phyloP scores from a whole-genome alignment of 371 early-diverging fungal genomes.

The Mortierella sp. region DNA sequence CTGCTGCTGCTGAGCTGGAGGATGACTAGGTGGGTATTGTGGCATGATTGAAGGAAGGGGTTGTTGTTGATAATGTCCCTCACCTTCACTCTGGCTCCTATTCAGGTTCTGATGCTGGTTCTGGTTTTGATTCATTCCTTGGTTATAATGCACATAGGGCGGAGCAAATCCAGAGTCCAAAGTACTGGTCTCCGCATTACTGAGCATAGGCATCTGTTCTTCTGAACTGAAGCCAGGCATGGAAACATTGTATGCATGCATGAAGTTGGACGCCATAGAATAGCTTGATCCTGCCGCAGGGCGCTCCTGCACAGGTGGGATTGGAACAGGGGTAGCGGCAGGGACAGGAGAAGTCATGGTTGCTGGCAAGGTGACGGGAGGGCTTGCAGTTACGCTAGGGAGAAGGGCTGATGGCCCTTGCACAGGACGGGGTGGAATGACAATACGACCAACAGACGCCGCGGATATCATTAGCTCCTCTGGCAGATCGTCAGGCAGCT shows the following conservation, averaged over 20 bases:
- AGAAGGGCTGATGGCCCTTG: conserved; percentile 27
- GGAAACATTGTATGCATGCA: conserved; percentile 10
- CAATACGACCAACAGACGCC: conserved; percentile 30
- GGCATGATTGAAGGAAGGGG: too few relatives aligned
- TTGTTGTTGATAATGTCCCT: neutral
- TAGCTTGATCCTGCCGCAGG: neutral
- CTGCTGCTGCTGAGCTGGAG: conserved; percentile 3
- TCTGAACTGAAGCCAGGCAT: neutral
- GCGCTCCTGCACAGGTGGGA: neutral
- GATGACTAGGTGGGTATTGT: too few relatives aligned
- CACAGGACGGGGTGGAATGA: conserved; percentile 27
- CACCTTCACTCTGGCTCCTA: neutral
- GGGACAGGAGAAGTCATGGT: neutral
- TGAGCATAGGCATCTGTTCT: neutral
- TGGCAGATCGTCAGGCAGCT: conserved; percentile 36
- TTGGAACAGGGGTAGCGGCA: neutral
- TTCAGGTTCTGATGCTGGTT: conserved; percentile 9
- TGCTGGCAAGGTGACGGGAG: neutral
- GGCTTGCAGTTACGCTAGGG: conserved; percentile 1
- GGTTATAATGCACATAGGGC: conserved; percentile 7
- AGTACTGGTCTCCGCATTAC: neutral
- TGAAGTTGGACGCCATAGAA: conserved; percentile 7
- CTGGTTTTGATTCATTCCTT: too few relatives aligned
- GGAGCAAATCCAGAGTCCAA: conserved; percentile 3
- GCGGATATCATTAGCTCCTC: conserved; percentile 50